Evolutionary conservation across 495 filamentous ascomycete genomes (phyloP).

Genomic region (Ramalina intermedia): DNA sequence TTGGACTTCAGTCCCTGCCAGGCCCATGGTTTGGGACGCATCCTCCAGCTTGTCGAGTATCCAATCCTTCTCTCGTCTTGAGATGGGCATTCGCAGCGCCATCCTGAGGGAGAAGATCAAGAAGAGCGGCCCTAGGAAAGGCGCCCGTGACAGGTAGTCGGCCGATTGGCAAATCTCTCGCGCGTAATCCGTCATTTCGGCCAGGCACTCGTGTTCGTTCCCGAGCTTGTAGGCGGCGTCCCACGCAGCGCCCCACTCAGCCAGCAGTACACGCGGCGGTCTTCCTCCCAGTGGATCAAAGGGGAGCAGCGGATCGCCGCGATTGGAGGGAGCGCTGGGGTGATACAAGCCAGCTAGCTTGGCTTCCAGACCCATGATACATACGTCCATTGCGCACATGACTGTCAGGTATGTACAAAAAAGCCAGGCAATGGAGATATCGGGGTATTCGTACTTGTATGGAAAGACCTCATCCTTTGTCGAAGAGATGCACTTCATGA

Average conservation of each 20-base stretch:
- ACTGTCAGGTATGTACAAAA: neutral
- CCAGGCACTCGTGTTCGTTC: neutral
- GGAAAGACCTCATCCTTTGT: neutral
- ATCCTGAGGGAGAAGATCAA: slow-evolving; percentile 1
- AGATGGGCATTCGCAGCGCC: neutral
- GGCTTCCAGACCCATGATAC: slow-evolving; percentile 7
- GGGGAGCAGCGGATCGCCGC: neutral
- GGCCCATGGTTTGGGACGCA: neutral
- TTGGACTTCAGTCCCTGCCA: neutral
- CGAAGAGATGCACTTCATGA: no score
- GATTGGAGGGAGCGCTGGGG: neutral
- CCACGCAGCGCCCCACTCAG: neutral
- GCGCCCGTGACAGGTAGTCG: neutral
- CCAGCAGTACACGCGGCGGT: neutral
- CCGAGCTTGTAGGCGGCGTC: neutral
- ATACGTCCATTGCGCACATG: slow-evolving; percentile 1
- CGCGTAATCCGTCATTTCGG: slow-evolving; percentile 1
- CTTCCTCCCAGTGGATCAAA: neutral
- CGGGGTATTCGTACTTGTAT: neutral
- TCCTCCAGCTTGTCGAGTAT: neutral
- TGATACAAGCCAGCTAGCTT: neutral
- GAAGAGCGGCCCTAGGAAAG: slow-evolving; percentile 6
- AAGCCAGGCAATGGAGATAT: neutral
- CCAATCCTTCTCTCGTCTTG: slow-evolving; percentile 4
- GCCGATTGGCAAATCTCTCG: slow-evolving; percentile 2